phyloP scores from a whole-genome alignment of 805 yeast species.

The Vanderwaltozyma yarrowii region DNA sequence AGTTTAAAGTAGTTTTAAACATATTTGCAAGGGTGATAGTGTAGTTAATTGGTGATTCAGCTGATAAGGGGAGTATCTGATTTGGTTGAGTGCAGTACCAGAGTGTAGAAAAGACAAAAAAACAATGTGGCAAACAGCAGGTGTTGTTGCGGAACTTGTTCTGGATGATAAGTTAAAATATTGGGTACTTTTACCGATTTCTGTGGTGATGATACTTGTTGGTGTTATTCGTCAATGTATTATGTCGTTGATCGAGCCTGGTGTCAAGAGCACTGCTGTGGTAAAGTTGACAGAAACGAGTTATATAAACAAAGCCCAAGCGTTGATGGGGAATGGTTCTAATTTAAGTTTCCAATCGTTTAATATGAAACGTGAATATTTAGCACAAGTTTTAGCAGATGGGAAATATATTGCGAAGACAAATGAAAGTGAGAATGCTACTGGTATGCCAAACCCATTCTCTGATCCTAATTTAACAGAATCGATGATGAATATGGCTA shows the following conservation, averaged over 20 bases:
- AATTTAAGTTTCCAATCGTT: constrained; percentile 47
- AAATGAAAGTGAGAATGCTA: constrained; percentile 31
- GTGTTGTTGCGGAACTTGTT: constrained; percentile 41
- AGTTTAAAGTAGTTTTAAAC: no score
- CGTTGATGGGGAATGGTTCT: constrained; percentile 44
- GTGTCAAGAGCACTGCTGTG: constrained; percentile 43
- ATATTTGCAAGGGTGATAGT: no score
- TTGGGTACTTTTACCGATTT: constrained; percentile 89
- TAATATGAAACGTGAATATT: constrained; percentile 38
- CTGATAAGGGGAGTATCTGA: no score
- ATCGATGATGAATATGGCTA: constrained; percentile 64
- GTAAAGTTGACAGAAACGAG: constrained; percentile 52
- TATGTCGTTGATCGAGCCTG: constrained; percentile 49
- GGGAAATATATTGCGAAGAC: constrained; percentile 44
- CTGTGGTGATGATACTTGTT: constrained; percentile 79
- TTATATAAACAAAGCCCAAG: constrained; percentile 47
- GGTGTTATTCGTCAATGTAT: constrained; percentile 69
- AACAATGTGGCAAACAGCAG: constrained; percentile 2
- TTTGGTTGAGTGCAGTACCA: no score
- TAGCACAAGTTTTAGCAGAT: constrained; percentile 38
- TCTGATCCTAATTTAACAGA: constrained; percentile 65
- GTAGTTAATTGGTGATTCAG: no score
- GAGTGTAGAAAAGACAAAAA: background rate
- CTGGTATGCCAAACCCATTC: constrained; percentile 43
- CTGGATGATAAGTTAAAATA: constrained; percentile 74